Base-by-base conservation (phyloP, 1,139 yeast genomes). In the Suhomyces atakaporum region DNA sequence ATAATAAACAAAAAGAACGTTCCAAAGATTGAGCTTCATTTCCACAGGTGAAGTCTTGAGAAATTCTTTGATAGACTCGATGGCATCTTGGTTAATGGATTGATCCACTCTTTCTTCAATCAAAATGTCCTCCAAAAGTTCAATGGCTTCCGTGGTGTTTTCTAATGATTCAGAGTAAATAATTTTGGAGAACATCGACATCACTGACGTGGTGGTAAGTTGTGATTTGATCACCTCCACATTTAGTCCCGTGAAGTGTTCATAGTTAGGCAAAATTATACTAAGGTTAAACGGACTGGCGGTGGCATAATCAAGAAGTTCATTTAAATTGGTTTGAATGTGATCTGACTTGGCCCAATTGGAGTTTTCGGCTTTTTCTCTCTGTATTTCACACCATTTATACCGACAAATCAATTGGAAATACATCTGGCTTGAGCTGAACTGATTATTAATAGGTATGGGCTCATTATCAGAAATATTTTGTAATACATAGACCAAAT, bases 11-110 rank as follows among this genome's bases (percentile, higher is more conserved):
- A 87, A 70, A 12, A 92, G 63, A 16, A 86, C 70, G 30, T 78
- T 77, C 97, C 97, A 90, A 3, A 92, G 63, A 39, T 80, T 80
- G 25, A 88, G 63, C 38, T 76, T 78, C 59, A 89, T 73, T 25
- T 80, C 83, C 14, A 84, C 66, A 0, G 92, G 77, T 0, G 95
- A 80, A 10, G 66, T 66, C 2, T 66, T 63, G 14, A 92, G 66
- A 49, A 88, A 88, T 12, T 63, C 58, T 16, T 71, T 66, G 54
- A 87, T 79, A 3, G 88, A 78, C 2, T 36, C 19, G 8, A 66
- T 50, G 0, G 69, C 66, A 7, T 47, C 47, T 10, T 40, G 23
- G 33, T 58, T 59, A 22, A 50, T 24, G 35, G 32, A 7, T 16
- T 21, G 11, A 31, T n/a, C n/a, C n/a, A n/a, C 26, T 3, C 51